Conservation (phyloP, 108 stramenopile species). For the Phaeodactylum tricornutum region DNA sequence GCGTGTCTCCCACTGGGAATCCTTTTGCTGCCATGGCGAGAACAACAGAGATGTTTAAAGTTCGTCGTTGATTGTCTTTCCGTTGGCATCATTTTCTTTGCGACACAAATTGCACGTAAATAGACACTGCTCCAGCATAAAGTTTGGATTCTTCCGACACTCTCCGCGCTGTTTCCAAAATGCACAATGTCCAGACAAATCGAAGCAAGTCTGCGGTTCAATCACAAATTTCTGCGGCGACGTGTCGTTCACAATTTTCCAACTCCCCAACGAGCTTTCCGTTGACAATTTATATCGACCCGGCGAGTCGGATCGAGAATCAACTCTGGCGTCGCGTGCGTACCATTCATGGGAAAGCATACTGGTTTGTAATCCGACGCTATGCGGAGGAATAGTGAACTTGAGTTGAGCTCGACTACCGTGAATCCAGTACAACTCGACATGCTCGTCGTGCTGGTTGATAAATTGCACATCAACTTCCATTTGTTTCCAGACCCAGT, state of each 20-base stretch:
- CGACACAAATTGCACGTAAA: constrained; percentile 20
- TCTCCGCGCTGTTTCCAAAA: constrained; percentile 35
- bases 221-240: constrained; percentile 18
- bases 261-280: constrained; percentile 13
- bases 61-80: not conserved
- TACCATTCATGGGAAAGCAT: constrained; percentile 51
- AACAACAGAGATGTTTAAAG: too few species aligned
- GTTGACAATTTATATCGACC: constrained; percentile 31
- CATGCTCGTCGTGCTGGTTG: constrained; percentile 45
- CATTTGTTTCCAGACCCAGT: constrained; percentile 43
- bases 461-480: constrained; percentile 30
- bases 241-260: constrained; percentile 30
- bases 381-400: constrained; percentile 13
- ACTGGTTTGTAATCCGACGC: not conserved
- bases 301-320: constrained; percentile 25
- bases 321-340: constrained; percentile 38
- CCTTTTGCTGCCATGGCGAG: not conserved
- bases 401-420: constrained; percentile 16
- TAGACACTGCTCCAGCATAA: constrained; percentile 34
- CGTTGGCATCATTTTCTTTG: constrained; percentile 1
- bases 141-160: constrained; percentile 37
- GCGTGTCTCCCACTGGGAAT: not conserved
- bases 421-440: constrained; percentile 55
- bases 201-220: constrained; percentile 24
- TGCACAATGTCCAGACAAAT: constrained; percentile 43